Base-by-base conservation (phyloP, 2,329 filamentous ascomycete species). In the Curvularia sp. region DNA sequence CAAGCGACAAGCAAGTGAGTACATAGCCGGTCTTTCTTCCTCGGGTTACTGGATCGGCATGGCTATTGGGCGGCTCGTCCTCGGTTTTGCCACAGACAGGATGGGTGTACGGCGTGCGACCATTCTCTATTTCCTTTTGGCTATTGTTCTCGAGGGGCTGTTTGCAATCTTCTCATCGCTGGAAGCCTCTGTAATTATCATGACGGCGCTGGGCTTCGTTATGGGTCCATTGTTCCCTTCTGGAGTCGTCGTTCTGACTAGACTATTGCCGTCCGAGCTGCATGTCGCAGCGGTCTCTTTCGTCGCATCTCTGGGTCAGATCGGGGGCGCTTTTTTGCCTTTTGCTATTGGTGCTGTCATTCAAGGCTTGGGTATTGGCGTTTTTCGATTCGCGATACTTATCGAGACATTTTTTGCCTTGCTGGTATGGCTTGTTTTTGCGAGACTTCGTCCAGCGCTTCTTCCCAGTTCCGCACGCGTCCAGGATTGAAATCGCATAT, bases 21-120 rank as follows among this genome's bases (percentile, higher is more conserved):
- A 77, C 12, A 60, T 78, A 0, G 75, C 80, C 5, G 77, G 76
- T 8, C 65, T 81, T 0, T 77, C 78, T 9, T 80, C 79, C 0
- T 80, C 80, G 1, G 75, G 75, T 0, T 83, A 80, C 64, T 82
- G 80, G 77, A 67, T 74, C 18, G 80, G 80, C 15, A 81, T 81
- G 77, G 77, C 78, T 0, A 54, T 74, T 5, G 81, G 81, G 0
- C 66, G 81, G 22, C 59, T 75, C 13, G 51, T 59, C 0, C 43
- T 75, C 9, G 73, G 73, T 3, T 62, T 66, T 3, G 46, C 69
- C 5, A 75, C 73, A 0, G 72, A 75, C n/a, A 60, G 48, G 5
- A 63, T 75, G 1, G 57, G 73, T 2, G 73, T 73, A 5, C 60
- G 70, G 6, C 65, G 61, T 9, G 73, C 70, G 9, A 72, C 68